A percentile compares a stretch with the other conserved stretches of the same genome.
These are phyloP conservation scores for Pythium coloratum DNA, from an alignment of 352 stramenopile genomes.

Conservation along the genomic window DNA sequence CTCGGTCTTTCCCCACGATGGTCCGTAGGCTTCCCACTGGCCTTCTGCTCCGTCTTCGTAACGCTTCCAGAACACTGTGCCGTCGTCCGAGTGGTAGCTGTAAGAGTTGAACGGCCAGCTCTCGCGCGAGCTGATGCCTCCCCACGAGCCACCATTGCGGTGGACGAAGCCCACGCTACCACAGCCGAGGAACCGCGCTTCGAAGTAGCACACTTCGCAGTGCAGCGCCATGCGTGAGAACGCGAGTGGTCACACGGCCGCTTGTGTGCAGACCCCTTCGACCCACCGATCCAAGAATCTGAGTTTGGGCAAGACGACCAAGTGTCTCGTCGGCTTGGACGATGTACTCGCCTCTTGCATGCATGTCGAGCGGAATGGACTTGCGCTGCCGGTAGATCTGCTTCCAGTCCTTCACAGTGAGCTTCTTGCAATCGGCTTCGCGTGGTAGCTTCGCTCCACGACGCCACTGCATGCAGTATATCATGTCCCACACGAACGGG, in stretches of 20 bases:
- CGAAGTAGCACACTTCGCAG: constrained; percentile 33
- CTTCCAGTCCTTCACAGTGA: constrained; percentile 23
- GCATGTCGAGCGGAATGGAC: too few relatives aligned
- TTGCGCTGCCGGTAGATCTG: constrained; percentile 6
- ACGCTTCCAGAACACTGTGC: constrained; percentile 34
- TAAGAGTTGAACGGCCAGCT: constrained; percentile 26
- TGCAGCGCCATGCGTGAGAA: background rate
- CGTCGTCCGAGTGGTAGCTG: constrained; percentile 41
- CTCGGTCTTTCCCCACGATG: constrained; percentile 20
- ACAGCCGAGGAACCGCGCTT: constrained; percentile 27
- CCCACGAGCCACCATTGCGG: background rate
- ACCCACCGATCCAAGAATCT: constrained; percentile 22
- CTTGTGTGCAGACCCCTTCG: constrained; percentile 33
- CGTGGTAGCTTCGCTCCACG: background rate
- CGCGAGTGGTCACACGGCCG: constrained; percentile 21
- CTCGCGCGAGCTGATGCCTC: background rate
- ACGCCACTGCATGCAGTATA: constrained; percentile 30
- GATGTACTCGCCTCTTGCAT: too few relatives aligned
- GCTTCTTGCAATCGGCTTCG: background rate
- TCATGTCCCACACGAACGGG: constrained; percentile 28
- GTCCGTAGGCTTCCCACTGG: constrained; percentile 13
- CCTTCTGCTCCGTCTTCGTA: background rate
- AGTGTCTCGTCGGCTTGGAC: constrained; percentile 13
- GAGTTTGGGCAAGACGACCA: too few relatives aligned
- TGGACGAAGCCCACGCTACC: constrained; percentile 36